Conservation (phyloP, 257 asterid species). For the Anisodus acutangulus region DNA sequence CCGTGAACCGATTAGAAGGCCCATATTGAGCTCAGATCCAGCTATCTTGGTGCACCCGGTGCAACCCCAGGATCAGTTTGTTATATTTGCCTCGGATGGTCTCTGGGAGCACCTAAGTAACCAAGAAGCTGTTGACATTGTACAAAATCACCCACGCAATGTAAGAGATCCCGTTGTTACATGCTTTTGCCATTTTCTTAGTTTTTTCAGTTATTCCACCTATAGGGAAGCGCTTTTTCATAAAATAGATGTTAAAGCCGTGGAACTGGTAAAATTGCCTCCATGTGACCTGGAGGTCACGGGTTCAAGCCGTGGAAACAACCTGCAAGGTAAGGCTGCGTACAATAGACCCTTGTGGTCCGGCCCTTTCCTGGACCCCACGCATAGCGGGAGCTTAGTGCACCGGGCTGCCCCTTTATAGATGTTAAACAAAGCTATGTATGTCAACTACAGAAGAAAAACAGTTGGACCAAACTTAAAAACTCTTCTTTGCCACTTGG, state of each 20-base stretch:
- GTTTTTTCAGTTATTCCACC: neutral
- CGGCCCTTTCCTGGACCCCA: too few relatives aligned
- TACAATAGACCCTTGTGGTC: too few relatives aligned
- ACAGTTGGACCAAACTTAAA: neutral
- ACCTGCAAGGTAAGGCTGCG: too few relatives aligned
- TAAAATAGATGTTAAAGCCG: neutral
- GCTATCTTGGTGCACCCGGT: conserved; percentile 57
- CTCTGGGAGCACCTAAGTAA: conserved; percentile 85
- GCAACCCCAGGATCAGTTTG: conserved; percentile 68
- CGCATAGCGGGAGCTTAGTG: too few relatives aligned
- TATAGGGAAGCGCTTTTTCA: neutral
- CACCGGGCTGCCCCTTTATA: too few relatives aligned
- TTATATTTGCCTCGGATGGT: conserved; percentile 80
- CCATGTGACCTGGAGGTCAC: too few relatives aligned
- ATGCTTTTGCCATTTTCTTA: neutral
- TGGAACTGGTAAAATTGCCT: too few relatives aligned
- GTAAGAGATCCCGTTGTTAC: conserved; percentile 44
- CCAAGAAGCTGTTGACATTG: conserved; percentile 78
- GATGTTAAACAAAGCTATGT: neutral
- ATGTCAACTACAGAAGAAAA: neutral
- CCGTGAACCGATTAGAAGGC: conserved; percentile 63
- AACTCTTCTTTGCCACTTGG: conserved; percentile 4
- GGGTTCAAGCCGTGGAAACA: too few relatives aligned
- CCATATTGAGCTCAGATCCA: conserved; percentile 76
- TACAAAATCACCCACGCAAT: conserved; percentile 61